Base-by-base conservation (phyloP, 805 yeast species). In the Yarrowia sp. region DNA sequence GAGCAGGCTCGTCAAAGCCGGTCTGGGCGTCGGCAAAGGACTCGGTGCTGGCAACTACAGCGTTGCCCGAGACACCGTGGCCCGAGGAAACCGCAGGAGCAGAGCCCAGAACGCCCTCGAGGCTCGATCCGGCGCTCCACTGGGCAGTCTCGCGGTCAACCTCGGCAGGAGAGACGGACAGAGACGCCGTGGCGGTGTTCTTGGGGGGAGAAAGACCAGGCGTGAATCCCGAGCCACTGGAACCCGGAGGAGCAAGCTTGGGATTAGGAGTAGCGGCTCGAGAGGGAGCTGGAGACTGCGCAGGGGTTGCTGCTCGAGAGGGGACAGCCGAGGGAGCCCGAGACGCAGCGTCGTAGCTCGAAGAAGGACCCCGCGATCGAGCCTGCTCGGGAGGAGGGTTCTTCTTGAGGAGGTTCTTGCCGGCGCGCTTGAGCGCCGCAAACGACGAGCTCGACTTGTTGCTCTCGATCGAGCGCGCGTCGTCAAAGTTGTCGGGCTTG, bases 151-250 rank as follows among this genome's bases (percentile, higher is more conserved):
- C 38, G 13, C 47, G 24, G 12, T 55, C 61, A 5, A 55, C 47
- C 29, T 55, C 61, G 1, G 47, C 61, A 19, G 61, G 61, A 13
- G 61, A 55, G 3, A 55, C 61, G 6, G 61, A 55, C 9, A 39
- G n/a, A 8, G 61, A 55, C 3, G 61, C 27, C 10, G 61, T 55
- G 38, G 61, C 36, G 27, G 46, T 53, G 21, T 60, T 64, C n/a
- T 51, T 51, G 13, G 58, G 42, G 6, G 58, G 58, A 1, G 58
- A 33, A 5, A 51, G 13, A 6, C 58, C 58, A 5, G 58, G 31
- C 32, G 24, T 27, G 21, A 47, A 33, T 0, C 33, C 31, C 25
- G 25, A 25, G 32, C 42, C 42, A 9, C n/a, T n/a, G n/a, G 44
- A 39, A 4, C 21, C 38, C n/a, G n/a, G n/a, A 10, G 41, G 14